These are phyloP conservation scores for Neopestalotiopsis clavispora DNA, from an alignment of 2,329 filamentous ascomycete species.

Conservation along the genomic window DNA sequence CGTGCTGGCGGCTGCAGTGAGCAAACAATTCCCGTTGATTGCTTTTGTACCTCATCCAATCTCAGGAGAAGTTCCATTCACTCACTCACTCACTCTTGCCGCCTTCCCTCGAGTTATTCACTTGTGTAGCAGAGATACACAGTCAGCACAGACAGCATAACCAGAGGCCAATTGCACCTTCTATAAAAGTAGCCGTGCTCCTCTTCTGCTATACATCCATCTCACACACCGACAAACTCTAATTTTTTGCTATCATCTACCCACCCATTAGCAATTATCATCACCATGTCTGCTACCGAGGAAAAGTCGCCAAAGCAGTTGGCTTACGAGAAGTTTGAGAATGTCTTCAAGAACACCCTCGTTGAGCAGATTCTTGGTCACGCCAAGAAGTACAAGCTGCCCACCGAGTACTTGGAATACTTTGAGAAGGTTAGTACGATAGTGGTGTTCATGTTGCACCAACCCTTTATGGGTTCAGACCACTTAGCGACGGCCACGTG, in stretches of 20 bases:
- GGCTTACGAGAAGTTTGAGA: conserved; percentile 86
- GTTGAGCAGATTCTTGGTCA: conserved; percentile 81
- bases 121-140: too few relatives aligned
- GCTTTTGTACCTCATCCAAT: conserved; percentile 1
- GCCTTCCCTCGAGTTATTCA: not conserved
- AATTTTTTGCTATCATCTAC: not conserved
- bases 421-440: conserved; percentile 71
- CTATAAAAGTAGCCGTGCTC: not conserved
- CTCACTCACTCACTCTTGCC: not conserved
- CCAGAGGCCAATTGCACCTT: not conserved
- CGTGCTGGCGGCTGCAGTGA: not conserved
- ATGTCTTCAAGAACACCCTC: conserved; percentile 79
- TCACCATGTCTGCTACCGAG: conserved; percentile 2
- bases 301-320: conserved; percentile 69
- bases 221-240: not conserved
- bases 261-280: not conserved
- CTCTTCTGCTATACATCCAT: not conserved
- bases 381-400: conserved; percentile 82
- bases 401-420: conserved; percentile 82
- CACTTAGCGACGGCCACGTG: not conserved
- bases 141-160: too few relatives aligned
- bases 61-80: not conserved
- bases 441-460: not conserved
- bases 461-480: conserved; percentile 23
- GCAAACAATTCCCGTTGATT: not conserved